Conservation (phyloP, 2,329 filamentous ascomycete genomes). For the Colletotrichum melonis region DNA sequence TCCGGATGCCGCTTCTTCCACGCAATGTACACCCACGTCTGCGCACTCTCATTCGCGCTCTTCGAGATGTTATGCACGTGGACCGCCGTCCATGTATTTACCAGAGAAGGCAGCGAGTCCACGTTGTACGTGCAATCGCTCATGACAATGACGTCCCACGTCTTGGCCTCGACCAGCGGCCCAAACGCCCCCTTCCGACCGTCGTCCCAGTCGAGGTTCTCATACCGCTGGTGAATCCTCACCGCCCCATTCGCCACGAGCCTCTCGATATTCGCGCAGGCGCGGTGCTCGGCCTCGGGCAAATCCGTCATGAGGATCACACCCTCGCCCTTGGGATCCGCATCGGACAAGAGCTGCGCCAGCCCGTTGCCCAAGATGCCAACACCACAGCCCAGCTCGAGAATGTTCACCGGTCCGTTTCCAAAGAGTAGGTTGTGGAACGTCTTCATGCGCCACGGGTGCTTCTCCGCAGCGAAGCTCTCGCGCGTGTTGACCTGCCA, state of each 20-base stretch:
- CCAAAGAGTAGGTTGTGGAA: constrained; percentile 42
- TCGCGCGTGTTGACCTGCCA: constrained; percentile 26
- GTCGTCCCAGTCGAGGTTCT: constrained; percentile 69
- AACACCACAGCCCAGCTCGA: constrained; percentile 69
- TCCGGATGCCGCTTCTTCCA: constrained; percentile 68
- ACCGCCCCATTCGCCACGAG: constrained; percentile 17
- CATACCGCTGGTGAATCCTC: constrained; percentile 54
- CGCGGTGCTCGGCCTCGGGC: constrained; percentile 62
- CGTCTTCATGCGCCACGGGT: neutral
- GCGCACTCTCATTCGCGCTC: constrained; percentile 27
- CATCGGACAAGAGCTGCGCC: constrained; percentile 46
- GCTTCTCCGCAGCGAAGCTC: neutral
- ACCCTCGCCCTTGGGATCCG: constrained; percentile 37
- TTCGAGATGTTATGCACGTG: constrained; percentile 50
- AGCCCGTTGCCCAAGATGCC: constrained; percentile 66
- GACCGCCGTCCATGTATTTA: constrained; percentile 63
- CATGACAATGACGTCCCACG: constrained; percentile 66
- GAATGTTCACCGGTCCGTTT: constrained; percentile 49
- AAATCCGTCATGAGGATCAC: constrained; percentile 67
- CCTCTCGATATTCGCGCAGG: constrained; percentile 58
- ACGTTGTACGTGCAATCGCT: constrained; percentile 73
- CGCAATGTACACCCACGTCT: constrained; percentile 62
- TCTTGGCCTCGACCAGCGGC: constrained; percentile 46
- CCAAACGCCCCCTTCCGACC: constrained; percentile 59
- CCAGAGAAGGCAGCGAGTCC: constrained; percentile 64